These are phyloP conservation scores for Spatholobus suberectus DNA, from an alignment of 306 rosid species.

Conservation along the genomic window DNA sequence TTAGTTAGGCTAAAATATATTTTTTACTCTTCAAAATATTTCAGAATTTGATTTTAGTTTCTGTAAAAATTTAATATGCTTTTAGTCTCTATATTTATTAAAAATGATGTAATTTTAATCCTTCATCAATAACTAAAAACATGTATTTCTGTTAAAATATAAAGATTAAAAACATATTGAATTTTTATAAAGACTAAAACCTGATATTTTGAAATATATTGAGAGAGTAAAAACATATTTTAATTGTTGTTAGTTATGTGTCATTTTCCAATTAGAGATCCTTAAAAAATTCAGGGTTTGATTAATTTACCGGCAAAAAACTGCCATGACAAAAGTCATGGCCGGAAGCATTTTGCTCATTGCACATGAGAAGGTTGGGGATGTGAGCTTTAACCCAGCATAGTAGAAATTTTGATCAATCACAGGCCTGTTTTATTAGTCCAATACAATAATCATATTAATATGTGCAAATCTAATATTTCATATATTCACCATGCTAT, in stretches of 20 bases:
- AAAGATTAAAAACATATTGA: too few relatives aligned
- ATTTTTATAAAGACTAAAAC: too few relatives aligned
- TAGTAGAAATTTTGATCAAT: conserved; percentile 95
- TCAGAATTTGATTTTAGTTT: not conserved
- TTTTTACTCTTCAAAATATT: not conserved
- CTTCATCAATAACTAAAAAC: too few relatives aligned
- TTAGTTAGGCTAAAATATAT: not conserved
- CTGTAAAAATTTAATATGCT: too few relatives aligned
- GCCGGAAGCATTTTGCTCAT: conserved; percentile 98
- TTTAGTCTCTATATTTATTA: not conserved
- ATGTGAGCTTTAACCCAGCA: conserved; percentile 84
- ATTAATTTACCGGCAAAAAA: conserved; percentile 64
- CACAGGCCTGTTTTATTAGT: conserved; percentile 67
- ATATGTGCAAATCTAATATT: not conserved
- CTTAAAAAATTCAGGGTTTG: not conserved
- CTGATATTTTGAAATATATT: too few relatives aligned
- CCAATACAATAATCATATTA: conserved; percentile 34
- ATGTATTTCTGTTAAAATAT: too few relatives aligned
- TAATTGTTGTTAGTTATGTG: too few relatives aligned
- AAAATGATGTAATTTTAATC: too few relatives aligned
- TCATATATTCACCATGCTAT: not conserved
- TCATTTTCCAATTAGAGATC: not conserved
- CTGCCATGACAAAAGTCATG: conserved; percentile 95
- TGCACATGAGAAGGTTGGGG: conserved; percentile 95
- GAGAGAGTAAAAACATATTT: too few relatives aligned